phyloP scores from a whole-genome alignment of 139 green algal genomes.

The Diplosphaera chodatii region DNA sequence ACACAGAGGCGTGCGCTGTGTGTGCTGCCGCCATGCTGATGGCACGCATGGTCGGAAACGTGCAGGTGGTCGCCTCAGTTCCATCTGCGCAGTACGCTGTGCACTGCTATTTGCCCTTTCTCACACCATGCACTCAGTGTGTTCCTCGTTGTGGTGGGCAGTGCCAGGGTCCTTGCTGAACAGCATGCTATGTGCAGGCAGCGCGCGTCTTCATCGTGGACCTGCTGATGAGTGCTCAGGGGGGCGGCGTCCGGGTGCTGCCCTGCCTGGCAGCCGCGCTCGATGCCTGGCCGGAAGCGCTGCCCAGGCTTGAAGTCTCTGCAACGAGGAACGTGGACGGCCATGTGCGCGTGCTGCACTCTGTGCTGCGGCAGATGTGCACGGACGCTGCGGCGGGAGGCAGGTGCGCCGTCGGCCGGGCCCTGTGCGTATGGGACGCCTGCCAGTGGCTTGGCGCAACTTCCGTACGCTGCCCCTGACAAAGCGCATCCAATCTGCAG shows the following conservation, averaged over 20 bases:
- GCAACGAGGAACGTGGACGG: too few species aligned
- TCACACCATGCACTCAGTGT: too few species aligned
- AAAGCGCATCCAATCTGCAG: too few species aligned
- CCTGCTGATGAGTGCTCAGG: not conserved
- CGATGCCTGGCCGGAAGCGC: not conserved
- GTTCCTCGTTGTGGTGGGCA: too few species aligned
- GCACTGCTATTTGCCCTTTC: too few species aligned
- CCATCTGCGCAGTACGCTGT: too few species aligned
- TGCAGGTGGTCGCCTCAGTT: not conserved
- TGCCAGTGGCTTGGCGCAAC: too few species aligned
- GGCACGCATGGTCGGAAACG: not conserved
- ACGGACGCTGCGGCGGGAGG: not conserved
- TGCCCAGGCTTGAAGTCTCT: not conserved
- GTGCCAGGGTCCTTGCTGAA: too few species aligned
- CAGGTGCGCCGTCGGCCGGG: too few species aligned
- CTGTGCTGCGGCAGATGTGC: not conserved
- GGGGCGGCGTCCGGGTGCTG: not conserved
- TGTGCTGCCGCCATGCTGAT: not conserved
- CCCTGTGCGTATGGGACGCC: too few species aligned
- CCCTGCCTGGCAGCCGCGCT: not conserved
- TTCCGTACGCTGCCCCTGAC: too few species aligned
- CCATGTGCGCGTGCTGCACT: not conserved
- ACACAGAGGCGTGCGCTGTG: constrained; percentile 2
- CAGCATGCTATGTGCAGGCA: not conserved
- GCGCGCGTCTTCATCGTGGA: not conserved